Evolutionary conservation across 257 asterid genomes (phyloP).

Genomic region (Oldenlandia corymbosa): DNA sequence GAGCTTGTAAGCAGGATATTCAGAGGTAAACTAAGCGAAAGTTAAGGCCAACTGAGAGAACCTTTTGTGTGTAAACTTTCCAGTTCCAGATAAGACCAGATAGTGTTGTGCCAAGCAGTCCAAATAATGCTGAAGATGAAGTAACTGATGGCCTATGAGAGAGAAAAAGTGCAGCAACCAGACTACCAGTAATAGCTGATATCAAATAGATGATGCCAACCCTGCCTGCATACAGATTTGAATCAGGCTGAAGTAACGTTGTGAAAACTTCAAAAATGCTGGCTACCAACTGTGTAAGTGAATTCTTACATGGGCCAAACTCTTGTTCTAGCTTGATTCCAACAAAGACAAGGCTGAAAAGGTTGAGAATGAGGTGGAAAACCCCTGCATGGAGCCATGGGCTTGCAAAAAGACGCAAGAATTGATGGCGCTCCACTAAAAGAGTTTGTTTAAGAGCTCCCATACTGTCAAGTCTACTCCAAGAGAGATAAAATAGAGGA

Average conservation of each 20-base stretch:
- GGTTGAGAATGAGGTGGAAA: constrained; percentile 64
- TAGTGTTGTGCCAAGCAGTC: constrained; percentile 74
- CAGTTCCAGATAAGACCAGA: constrained; percentile 67
- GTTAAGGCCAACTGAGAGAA: constrained; percentile 13
- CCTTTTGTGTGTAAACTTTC: constrained; percentile 71
- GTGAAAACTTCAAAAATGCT: background rate
- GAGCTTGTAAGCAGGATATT: constrained; percentile 11
- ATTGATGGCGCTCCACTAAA: constrained; percentile 40
- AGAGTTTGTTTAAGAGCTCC: constrained; percentile 69
- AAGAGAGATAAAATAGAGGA: constrained; percentile 8
- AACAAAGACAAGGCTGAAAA: constrained; percentile 56
- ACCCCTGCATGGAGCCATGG: constrained; percentile 81
- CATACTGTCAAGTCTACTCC: constrained; percentile 55
- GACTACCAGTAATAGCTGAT: constrained; percentile 66
- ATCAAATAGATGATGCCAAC: constrained; percentile 57
- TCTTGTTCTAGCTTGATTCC: constrained; percentile 91
- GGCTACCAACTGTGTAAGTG: background rate
- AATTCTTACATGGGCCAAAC: constrained; percentile 65
- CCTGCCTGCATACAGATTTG: constrained; percentile 46
- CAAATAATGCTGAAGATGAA: constrained; percentile 75
- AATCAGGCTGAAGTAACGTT: background rate
- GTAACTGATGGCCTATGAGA: constrained; percentile 76
- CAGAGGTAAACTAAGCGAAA: background rate
- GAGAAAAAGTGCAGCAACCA: constrained; percentile 62
- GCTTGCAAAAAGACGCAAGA: constrained; percentile 77